A percentile compares a stretch with the other conserved stretches of the same genome.
Evolutionary conservation across 2,329 filamentous ascomycete genomes (phyloP).

Genomic region (Periconia digitata): DNA sequence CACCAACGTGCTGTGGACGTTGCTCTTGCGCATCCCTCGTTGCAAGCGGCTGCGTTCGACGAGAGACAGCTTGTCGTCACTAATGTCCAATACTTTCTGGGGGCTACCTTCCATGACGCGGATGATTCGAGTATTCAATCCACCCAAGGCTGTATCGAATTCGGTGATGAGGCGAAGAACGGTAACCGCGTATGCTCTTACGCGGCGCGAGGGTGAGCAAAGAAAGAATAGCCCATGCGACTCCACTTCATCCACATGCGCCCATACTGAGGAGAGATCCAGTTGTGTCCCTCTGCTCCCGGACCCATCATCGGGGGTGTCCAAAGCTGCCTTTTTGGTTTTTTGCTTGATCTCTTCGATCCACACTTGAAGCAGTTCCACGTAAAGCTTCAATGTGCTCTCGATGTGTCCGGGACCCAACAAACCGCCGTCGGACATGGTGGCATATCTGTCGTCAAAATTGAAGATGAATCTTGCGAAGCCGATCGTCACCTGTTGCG

Average conservation of each 20-base stretch:
- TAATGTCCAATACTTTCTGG: constrained; percentile 84
- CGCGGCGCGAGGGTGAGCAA: constrained; percentile 89
- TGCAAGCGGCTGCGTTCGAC: constrained; percentile 91
- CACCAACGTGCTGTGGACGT: constrained; percentile 81
- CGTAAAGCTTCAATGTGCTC: constrained; percentile 86
- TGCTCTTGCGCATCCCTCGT: constrained; percentile 81
- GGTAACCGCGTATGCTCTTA: constrained; percentile 87
- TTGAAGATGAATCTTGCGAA: constrained; percentile 98
- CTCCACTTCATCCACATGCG: constrained; percentile 94
- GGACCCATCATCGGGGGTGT: constrained; percentile 63
- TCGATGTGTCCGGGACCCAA: constrained; percentile 93
- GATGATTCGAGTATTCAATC: constrained; percentile 80
- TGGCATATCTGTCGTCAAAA: constrained; percentile 95
- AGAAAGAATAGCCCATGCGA: constrained; percentile 96
- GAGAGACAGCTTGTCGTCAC: constrained; percentile 86
- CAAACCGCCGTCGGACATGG: constrained; percentile 97
- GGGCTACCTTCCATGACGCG: constrained; percentile 90
- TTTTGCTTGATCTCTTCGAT: constrained; percentile 94
- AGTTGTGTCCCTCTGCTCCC: constrained; percentile 76
- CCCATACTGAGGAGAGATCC: constrained; percentile 84
- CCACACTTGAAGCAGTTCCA: constrained; percentile 94
- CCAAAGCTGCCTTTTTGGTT: constrained; percentile 69
- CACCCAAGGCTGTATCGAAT: constrained; percentile 86
- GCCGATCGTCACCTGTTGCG: constrained; percentile 93
- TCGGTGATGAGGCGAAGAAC: constrained; percentile 90